Base-by-base conservation (phyloP, 148 eudicot species). In the Cornus florida region DNA sequence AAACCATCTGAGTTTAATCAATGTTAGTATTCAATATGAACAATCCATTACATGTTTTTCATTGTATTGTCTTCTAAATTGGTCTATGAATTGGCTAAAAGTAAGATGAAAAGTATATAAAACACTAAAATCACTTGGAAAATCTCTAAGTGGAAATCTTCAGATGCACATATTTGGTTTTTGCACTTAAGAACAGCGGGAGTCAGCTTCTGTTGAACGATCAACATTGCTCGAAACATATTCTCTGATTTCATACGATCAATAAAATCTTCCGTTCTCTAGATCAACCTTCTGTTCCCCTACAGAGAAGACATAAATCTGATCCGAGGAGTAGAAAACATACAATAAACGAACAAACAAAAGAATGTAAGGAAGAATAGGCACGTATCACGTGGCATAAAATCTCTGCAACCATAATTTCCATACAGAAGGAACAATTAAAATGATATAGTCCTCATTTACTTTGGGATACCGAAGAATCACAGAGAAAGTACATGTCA, bases 231-330 rank as follows among this genome's bases (percentile, higher is more conserved):
- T 72, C 94, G 83, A 56, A 83, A 77, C 72, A 95, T 97, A 78
- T 86, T 88, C 75, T 95, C 97, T 6, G 86, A 81, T 83, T 93
- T 93, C 98, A 95, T 95, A 14, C 92, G 91, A 71, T 85, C 86
- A 22, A 88, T 86, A 67, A 89, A 93, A 62, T 84, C 88, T 90
- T 95, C 91, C 78, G 91, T 90, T 93, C 84, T 92, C 91, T 17
- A 93, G 94, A 77, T 97, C 98, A 82, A 95, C 98, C 86, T 95
- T 95, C 8, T 77, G 79, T 43, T 93, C 97, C 65, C 93, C 93
- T 5, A 96, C 94, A 67, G 86, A 95, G 90, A 93, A 95, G 13
- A 91, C 89, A 76, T 84, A 95, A 57, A 95, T 91, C 96, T 93
- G 90, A 69, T 72, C 67, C 78, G 59, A 78, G 65, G 48, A 8